Evolutionary conservation across 306 rosid species (phyloP).

Genomic region (Betula pendula): DNA sequence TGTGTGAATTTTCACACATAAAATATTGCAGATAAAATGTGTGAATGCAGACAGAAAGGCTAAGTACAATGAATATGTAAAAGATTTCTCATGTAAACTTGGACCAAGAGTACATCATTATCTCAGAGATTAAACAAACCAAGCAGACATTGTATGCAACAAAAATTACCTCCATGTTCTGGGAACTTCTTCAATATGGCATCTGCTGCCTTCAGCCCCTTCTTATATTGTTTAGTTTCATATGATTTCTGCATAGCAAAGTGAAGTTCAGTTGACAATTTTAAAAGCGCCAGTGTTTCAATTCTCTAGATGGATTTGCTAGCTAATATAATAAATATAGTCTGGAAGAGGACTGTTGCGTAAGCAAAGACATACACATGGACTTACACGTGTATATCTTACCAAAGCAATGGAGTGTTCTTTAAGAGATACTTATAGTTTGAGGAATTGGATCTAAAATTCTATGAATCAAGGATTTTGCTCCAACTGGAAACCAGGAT

Average conservation of each 20-base stretch:
- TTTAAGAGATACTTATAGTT: constrained; percentile 71
- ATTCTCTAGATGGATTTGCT: constrained; percentile 6
- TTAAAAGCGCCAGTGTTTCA: neutral
- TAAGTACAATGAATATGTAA: neutral
- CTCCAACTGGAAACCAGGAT: constrained; percentile 82
- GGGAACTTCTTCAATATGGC: constrained; percentile 91
- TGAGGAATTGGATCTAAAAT: constrained; percentile 79
- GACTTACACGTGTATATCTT: neutral
- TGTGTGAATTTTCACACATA: neutral
- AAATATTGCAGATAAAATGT: neutral
- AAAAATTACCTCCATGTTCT: constrained; percentile 88
- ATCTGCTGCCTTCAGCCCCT: constrained; percentile 97
- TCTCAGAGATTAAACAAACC: neutral
- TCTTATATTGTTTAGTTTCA: constrained; percentile 96
- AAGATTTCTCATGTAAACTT: too few relatives aligned
- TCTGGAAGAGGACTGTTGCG: neutral
- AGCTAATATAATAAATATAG: neutral
- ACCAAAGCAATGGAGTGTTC: too few relatives aligned
- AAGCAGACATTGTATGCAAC: constrained; percentile 5
- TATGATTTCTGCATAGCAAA: constrained; percentile 77
- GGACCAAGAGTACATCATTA: neutral
- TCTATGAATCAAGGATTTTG: constrained; percentile 64
- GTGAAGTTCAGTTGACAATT: constrained; percentile 21
- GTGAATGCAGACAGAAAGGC: neutral
- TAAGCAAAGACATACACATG: neutral